phyloP scores from a whole-genome alignment of 495 filamentous ascomycete species.

The Penicillium lagena region DNA sequence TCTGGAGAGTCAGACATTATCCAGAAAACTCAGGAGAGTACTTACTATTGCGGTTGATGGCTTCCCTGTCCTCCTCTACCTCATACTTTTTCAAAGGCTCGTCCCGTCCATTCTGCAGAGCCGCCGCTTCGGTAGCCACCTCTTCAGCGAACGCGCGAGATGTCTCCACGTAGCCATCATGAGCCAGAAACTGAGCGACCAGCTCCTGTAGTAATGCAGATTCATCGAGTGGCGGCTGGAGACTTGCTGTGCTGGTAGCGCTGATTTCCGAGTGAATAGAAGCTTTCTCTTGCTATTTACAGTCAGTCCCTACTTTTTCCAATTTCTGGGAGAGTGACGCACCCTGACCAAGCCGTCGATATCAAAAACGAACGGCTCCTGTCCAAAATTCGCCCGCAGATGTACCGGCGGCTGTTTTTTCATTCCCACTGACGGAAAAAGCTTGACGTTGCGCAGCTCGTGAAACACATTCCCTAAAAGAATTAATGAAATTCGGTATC shows the following conservation, averaged over 20 bases:
- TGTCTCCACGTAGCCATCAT: conserved; percentile 96
- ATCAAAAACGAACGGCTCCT: conserved; percentile 82
- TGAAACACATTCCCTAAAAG: conserved; percentile 71
- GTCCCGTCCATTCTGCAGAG: conserved; percentile 50
- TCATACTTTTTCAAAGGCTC: conserved; percentile 56
- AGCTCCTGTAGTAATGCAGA: conserved; percentile 73
- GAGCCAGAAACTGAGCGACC: conserved; percentile 83
- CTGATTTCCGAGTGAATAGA: conserved; percentile 52
- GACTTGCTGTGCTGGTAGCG: conserved; percentile 39
- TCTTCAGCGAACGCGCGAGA: conserved; percentile 84
- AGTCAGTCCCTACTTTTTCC: conserved; percentile 9
- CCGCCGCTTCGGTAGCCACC: conserved; percentile 62
- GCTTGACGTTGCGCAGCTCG: conserved; percentile 60
- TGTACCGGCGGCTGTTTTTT: conserved; percentile 77
- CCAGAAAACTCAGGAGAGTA: background rate
- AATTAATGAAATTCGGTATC: background rate
- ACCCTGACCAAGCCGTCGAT: conserved; percentile 86
- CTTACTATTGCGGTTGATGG: conserved; percentile 79
- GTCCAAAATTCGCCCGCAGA: conserved; percentile 86
- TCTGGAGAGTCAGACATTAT: conserved; percentile 34
- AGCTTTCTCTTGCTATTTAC: conserved; percentile 51
- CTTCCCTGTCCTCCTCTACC: conserved; percentile 81
- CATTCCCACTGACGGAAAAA: conserved; percentile 90
- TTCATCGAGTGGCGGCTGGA: conserved; percentile 67
- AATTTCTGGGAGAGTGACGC: conserved; percentile 1